Conservation (phyloP, 2,329 filamentous ascomycete species). For the Purpureocillium takamizusanense region DNA sequence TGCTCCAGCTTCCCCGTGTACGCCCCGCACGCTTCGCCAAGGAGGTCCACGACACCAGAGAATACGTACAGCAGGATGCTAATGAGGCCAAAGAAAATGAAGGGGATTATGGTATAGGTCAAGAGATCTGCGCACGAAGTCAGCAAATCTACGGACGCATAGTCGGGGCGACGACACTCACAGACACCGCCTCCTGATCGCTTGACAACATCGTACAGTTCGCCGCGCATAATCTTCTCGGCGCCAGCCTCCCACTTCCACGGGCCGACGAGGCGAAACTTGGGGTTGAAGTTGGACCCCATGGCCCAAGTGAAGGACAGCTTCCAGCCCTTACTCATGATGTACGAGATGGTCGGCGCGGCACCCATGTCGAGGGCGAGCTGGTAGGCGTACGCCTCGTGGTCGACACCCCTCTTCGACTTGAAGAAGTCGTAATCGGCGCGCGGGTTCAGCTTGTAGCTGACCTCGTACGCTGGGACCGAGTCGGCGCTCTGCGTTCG, state of each 20-base stretch:
- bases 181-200: constrained; percentile 26
- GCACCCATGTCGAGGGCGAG: constrained; percentile 36
- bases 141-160: constrained; percentile 1
- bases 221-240: constrained; percentile 26
- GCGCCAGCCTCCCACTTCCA: constrained; percentile 29
- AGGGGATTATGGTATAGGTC: constrained; percentile 25
- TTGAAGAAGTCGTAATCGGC: constrained; percentile 22
- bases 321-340: constrained; percentile 25
- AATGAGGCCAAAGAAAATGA: constrained; percentile 24
- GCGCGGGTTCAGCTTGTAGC: constrained; percentile 29
- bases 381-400: constrained; percentile 41
- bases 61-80: constrained; percentile 18
- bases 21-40: background rate
- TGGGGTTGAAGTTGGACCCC: constrained; percentile 38
- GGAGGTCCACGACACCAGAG: constrained; percentile 6
- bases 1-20: background rate
- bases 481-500: constrained; percentile 10
- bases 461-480: constrained; percentile 24
- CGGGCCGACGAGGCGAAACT: constrained; percentile 36
- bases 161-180: constrained; percentile 13
- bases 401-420: constrained; percentile 33
- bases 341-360: constrained; percentile 26
- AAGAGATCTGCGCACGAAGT: constrained; percentile 18
- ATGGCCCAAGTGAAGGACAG: constrained; percentile 36
- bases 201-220: constrained; percentile 29